phyloP scores from a whole-genome alignment of 2,329 filamentous ascomycete genomes.

The Colletotrichum lini region DNA sequence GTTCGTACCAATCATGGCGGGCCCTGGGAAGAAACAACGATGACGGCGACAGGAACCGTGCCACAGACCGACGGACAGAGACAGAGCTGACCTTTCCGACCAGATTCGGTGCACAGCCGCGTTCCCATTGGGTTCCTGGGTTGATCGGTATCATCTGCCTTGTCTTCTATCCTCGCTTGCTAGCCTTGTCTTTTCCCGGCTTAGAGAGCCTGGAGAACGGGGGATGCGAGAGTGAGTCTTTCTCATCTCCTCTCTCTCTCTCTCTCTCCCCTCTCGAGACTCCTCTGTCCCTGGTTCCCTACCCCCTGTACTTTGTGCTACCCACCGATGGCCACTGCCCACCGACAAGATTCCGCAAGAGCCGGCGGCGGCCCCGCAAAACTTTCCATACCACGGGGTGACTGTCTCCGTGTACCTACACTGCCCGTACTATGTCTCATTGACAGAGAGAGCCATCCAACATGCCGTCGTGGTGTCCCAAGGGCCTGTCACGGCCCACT shows the following conservation, averaged over 20 bases:
- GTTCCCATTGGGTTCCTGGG: conserved; percentile 18
- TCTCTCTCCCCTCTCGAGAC: no score
- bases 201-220: not conserved
- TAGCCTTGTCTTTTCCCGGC: conserved; percentile 1
- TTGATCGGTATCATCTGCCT: not conserved
- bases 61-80: not conserved
- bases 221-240: not conserved
- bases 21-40: not conserved
- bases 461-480: conserved; percentile 9
- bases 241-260: no score
- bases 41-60: not conserved
- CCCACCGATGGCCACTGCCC: not conserved
- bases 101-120: conserved; percentile 14
- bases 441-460: not conserved
- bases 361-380: conserved; percentile 4
- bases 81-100: conserved; percentile 2
- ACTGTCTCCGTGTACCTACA: not conserved
- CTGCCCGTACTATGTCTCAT: not conserved
- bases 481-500: conserved; percentile 35
- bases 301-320: not conserved
- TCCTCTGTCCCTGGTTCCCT: not conserved
- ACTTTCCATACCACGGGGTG: not conserved
- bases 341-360: conserved; percentile 2
- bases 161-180: not conserved
- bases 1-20: not conserved